These are phyloP conservation scores for Penicillium bovifimosum DNA, from an alignment of 495 filamentous ascomycete genomes.

Conservation along the genomic window DNA sequence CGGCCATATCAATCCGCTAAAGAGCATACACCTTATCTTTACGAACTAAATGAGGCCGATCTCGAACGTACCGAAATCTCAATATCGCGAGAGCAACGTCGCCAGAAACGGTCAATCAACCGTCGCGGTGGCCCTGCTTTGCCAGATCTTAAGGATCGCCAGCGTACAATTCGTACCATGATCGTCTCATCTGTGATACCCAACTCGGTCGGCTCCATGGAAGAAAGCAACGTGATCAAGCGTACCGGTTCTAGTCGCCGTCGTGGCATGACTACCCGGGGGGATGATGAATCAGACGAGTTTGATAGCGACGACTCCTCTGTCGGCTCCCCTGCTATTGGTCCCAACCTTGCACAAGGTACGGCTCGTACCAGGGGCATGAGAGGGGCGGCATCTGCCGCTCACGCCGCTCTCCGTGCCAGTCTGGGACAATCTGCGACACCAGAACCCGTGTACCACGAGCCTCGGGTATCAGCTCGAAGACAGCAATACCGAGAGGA, in stretches of 20 bases:
- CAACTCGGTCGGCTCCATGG: conserved; percentile 71
- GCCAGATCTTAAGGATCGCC: conserved; percentile 92
- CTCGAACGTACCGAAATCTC: conserved; percentile 87
- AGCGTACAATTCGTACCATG: conserved; percentile 82
- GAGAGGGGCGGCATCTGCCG: conserved; percentile 76
- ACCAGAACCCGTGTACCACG: conserved; percentile 69
- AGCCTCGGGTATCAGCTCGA: conserved; percentile 60
- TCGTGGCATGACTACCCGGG: conserved; percentile 40
- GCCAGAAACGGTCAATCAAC: conserved; percentile 93
- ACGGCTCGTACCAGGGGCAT: conserved; percentile 84
- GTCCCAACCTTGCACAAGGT: conserved; percentile 59
- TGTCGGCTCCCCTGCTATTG: conserved; percentile 77
- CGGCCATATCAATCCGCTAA: conserved; percentile 85
- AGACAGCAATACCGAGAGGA: conserved; percentile 64
- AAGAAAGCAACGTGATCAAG: conserved; percentile 84
- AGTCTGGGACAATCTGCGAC: conserved; percentile 84
- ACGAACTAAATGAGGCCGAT: conserved; percentile 87
- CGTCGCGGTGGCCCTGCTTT: conserved; percentile 89
- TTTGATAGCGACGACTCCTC: conserved; percentile 83
- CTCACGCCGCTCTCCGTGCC: conserved; percentile 65
- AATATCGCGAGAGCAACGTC: conserved; percentile 83
- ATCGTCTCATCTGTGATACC: conserved; percentile 88
- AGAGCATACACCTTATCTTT: conserved; percentile 87
- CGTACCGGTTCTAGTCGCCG: conserved; percentile 53
- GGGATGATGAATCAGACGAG: conserved; percentile 78